These are phyloP conservation scores for Leishmania aethiopica DNA, from an alignment of 208 protist species.

Conservation along the genomic window DNA sequence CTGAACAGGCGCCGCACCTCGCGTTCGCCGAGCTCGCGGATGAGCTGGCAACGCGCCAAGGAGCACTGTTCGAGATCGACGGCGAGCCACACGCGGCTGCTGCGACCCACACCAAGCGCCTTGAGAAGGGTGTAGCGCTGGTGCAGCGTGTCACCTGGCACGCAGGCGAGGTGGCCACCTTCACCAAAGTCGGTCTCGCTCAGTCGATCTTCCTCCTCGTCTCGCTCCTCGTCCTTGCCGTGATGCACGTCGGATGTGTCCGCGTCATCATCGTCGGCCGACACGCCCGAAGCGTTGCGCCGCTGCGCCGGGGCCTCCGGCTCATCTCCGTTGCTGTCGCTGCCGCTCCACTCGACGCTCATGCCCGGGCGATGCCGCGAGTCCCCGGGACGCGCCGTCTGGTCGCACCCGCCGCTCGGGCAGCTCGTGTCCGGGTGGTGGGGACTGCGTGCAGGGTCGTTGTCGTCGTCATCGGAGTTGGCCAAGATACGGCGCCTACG, in stretches of 20 bases:
- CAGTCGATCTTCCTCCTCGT: constrained; percentile 21
- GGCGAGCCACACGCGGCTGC: constrained; percentile 71
- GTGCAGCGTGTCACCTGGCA: constrained; percentile 65
- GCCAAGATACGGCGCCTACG: background rate
- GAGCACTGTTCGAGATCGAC: constrained; percentile 61
- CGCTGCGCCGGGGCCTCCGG: background rate
- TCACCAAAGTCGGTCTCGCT: constrained; percentile 52
- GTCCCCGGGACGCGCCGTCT: constrained; percentile 10
- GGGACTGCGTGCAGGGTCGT: background rate
- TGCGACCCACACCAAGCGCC: constrained; percentile 55
- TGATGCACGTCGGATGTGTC: background rate
- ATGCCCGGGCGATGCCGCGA: background rate
- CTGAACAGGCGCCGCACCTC: constrained; percentile 29
- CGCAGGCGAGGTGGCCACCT: constrained; percentile 57
- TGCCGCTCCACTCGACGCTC: background rate
- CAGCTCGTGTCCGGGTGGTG: background rate
- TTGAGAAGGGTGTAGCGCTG: constrained; percentile 59
- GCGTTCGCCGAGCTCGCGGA: background rate
- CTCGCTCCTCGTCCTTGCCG: background rate
- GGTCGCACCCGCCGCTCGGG: constrained; percentile 5
- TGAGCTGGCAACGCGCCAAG: constrained; percentile 25
- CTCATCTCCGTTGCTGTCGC: background rate
- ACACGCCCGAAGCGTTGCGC: background rate
- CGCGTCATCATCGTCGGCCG: background rate
- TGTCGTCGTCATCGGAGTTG: constrained; percentile 9